Evolutionary conservation across 108 stramenopile species (phyloP).

Genomic region (Chaetoceros muelleri): DNA sequence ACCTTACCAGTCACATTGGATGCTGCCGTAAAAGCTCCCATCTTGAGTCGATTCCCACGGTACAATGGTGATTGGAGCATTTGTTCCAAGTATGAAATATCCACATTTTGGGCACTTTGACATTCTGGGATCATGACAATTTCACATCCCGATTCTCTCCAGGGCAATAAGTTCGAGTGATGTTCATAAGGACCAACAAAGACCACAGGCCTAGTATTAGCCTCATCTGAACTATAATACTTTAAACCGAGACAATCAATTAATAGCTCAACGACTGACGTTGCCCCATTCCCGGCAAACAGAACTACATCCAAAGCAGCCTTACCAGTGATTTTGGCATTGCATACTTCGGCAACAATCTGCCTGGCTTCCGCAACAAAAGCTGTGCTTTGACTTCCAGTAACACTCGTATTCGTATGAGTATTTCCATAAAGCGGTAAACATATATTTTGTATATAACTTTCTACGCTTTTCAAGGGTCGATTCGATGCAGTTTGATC

Average conservation of each 20-base stretch:
- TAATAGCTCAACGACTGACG: constrained; percentile 72
- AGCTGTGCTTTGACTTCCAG: constrained; percentile 82
- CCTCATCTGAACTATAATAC: background rate
- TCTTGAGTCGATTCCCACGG: constrained; percentile 34
- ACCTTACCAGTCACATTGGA: constrained; percentile 90
- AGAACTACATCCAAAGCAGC: constrained; percentile 83
- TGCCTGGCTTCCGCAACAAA: constrained; percentile 87
- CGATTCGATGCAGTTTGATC: constrained; percentile 80
- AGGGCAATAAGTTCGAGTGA: constrained; percentile 94
- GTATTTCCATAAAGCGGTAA: constrained; percentile 92
- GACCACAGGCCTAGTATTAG: constrained; percentile 44
- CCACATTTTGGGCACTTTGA: constrained; percentile 29
- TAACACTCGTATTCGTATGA: constrained; percentile 81
- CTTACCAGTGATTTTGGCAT: constrained; percentile 82
- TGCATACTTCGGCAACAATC: constrained; percentile 76
- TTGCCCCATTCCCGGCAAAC: constrained; percentile 93
- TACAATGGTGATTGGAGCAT: constrained; percentile 36
- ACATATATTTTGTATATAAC: constrained; percentile 41
- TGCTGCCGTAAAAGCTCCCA: constrained; percentile 88
- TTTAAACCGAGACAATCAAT: constrained; percentile 58
- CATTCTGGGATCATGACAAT: constrained; percentile 52
- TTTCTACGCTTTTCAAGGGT: constrained; percentile 57
- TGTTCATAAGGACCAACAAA: constrained; percentile 95
- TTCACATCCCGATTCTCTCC: constrained; percentile 85
- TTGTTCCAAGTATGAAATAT: constrained; percentile 59